phyloP scores from a whole-genome alignment of 345 rosid species.

The Aquilaria sinensis region DNA sequence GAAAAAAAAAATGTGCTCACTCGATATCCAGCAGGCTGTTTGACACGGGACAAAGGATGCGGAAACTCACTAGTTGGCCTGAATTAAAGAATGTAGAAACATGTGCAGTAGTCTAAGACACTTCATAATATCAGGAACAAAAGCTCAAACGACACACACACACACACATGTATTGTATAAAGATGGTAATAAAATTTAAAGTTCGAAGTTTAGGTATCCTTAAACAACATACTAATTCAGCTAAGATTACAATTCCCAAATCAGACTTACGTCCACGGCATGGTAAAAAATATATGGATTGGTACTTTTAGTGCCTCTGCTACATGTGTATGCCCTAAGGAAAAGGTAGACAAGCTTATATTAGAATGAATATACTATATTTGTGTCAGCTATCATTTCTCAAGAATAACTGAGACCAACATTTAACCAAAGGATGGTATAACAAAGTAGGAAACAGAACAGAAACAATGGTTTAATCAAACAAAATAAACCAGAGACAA shows the following conservation, averaged over 20 bases:
- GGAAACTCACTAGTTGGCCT: slow-evolving; percentile 99
- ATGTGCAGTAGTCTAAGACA: slow-evolving; percentile 19
- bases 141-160: no score
- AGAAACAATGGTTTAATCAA: no score
- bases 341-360: no score
- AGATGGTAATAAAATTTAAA: not conserved
- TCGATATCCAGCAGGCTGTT: slow-evolving; percentile 95
- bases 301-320: slow-evolving; percentile 85
- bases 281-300: slow-evolving; percentile 85
- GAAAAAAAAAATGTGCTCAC: slow-evolving; percentile 38
- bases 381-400: no score
- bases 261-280: slow-evolving; percentile 99
- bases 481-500: no score
- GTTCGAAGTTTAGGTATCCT: not conserved
- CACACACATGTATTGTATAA: no score
- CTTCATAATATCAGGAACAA: slow-evolving; percentile 1
- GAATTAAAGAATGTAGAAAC: slow-evolving; percentile 22
- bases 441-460: no score
- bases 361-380: no score
- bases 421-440: no score
- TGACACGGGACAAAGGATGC: slow-evolving; percentile 98
- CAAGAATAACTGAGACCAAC: no score
- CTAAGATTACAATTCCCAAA: slow-evolving; percentile 33
- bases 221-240: slow-evolving; percentile 15
- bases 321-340: slow-evolving; percentile 81